Conservation (phyloP, 352 stramenopile genomes). For the Pythium monospermum region DNA sequence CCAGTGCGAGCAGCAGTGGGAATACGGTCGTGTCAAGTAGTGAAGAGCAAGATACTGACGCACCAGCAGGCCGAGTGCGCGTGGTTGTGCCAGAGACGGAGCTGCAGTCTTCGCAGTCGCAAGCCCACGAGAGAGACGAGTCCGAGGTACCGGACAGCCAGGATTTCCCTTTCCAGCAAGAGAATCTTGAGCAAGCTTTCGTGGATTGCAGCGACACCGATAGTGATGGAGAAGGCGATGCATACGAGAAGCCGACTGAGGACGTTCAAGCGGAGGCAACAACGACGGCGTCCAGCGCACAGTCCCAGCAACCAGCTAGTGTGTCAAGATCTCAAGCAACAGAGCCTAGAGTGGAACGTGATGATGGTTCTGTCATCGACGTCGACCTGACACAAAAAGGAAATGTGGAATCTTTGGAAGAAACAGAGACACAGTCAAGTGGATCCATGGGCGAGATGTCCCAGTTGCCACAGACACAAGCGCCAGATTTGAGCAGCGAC, state of each 20-base stretch:
- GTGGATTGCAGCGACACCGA: constrained; percentile 44
- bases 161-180: constrained; percentile 38
- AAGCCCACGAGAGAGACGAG: neutral
- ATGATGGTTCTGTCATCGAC: no score
- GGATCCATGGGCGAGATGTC: no score
- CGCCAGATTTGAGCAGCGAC: no score
- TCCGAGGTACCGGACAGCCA: constrained; percentile 24
- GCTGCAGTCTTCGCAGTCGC: neutral
- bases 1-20: constrained; percentile 3
- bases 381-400: no score
- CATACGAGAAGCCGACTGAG: constrained; percentile 13
- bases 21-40: constrained; percentile 12
- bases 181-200: constrained; percentile 50
- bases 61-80: neutral
- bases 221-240: constrained; percentile 38
- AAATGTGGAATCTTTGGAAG: no score
- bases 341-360: no score
- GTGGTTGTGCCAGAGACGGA: constrained; percentile 9
- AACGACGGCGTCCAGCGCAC: constrained; percentile 25
- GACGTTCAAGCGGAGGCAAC: neutral
- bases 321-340: no score
- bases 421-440: no score
- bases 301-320: no score
- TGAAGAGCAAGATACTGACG: neutral
- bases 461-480: no score